Conservation (phyloP, 768 basidiomycete species). For the Termitomyces sp. region DNA sequence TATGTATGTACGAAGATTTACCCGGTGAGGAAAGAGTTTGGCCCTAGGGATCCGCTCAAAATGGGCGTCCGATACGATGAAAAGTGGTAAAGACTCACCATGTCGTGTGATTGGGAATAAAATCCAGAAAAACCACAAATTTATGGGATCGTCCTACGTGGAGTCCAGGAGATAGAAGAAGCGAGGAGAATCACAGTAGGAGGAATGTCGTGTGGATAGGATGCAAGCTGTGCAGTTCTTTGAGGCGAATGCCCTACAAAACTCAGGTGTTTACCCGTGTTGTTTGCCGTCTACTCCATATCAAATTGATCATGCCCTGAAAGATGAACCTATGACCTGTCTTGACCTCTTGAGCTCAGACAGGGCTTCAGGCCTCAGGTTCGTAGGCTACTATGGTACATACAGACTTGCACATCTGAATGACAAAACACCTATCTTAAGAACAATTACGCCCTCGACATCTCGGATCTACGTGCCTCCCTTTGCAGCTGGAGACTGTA, state of each 20-base stretch:
- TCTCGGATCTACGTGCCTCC: background rate
- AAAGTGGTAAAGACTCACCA: conserved; percentile 24
- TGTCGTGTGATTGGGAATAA: conserved; percentile 14
- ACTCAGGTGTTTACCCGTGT: conserved; percentile 27
- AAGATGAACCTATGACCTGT: too few species aligned
- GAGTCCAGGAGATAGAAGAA: conserved; percentile 19
- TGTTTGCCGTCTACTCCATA: conserved; percentile 10
- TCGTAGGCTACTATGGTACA: background rate
- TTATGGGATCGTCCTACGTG: conserved; percentile 9
- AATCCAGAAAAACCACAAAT: conserved; percentile 7
- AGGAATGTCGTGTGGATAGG: conserved; percentile 33
- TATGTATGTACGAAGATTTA: conserved; percentile 29
- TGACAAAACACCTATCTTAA: background rate
- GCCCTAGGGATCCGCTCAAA: conserved; percentile 48
- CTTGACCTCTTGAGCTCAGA: too few species aligned
- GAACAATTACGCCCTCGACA: background rate
- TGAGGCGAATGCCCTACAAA: conserved; percentile 13
- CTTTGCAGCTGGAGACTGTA: conserved; percentile 25
- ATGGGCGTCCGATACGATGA: conserved; percentile 5
- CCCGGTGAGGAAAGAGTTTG: conserved; percentile 85
- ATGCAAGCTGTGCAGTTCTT: conserved; percentile 21
- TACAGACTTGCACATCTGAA: background rate
- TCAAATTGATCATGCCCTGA: background rate
- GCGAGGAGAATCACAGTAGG: conserved; percentile 14
- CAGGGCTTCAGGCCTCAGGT: too few species aligned